Evolutionary conservation across 2,329 filamentous ascomycete species (phyloP).

Genomic region (Colletotrichum scovillei): DNA sequence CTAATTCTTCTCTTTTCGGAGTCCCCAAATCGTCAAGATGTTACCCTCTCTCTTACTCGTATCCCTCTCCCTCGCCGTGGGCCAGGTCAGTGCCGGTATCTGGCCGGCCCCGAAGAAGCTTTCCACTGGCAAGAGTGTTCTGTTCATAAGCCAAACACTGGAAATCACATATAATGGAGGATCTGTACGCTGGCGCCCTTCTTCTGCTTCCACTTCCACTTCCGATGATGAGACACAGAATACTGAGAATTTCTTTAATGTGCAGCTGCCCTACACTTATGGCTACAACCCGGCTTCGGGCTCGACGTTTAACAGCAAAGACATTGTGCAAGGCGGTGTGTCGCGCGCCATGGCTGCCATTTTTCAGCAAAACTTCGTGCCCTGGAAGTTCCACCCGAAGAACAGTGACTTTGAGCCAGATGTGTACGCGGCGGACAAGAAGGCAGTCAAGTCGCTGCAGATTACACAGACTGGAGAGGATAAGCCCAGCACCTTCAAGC

Average conservation of each 20-base stretch:
- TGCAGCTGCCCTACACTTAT: slow-evolving; percentile 61
- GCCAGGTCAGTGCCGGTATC: slow-evolving; percentile 58
- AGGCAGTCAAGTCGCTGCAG: slow-evolving; percentile 67
- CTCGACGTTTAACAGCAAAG: slow-evolving; percentile 57
- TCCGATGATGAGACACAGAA: slow-evolving; percentile 34
- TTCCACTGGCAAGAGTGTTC: slow-evolving; percentile 61
- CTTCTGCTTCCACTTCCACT: slow-evolving; percentile 40
- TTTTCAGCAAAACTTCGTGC: slow-evolving; percentile 76
- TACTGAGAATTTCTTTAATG: slow-evolving; percentile 48
- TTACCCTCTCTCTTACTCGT: slow-evolving; percentile 48
- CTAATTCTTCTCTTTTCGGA: neutral
- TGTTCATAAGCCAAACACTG: slow-evolving; percentile 65
- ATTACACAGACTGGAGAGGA: slow-evolving; percentile 72
- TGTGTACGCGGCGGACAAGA: slow-evolving; percentile 50
- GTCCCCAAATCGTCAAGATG: slow-evolving; percentile 38
- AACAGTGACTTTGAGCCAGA: slow-evolving; percentile 74
- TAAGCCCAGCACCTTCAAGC: slow-evolving; percentile 66
- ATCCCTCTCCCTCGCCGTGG: slow-evolving; percentile 52
- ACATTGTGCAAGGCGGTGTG: slow-evolving; percentile 67
- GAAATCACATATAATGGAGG: slow-evolving; percentile 69
- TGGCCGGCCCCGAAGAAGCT: slow-evolving; percentile 68
- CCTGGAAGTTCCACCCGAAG: slow-evolving; percentile 80
- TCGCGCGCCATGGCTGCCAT: slow-evolving; percentile 72
- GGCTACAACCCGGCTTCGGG: slow-evolving; percentile 54
- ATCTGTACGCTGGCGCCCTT: slow-evolving; percentile 61